Percentiles rank a stretch among this genome's conserved stretches.
phyloP scores from a whole-genome alignment of 192 early-diverging fungal genomes.

The Rhizophagus prolifer region DNA sequence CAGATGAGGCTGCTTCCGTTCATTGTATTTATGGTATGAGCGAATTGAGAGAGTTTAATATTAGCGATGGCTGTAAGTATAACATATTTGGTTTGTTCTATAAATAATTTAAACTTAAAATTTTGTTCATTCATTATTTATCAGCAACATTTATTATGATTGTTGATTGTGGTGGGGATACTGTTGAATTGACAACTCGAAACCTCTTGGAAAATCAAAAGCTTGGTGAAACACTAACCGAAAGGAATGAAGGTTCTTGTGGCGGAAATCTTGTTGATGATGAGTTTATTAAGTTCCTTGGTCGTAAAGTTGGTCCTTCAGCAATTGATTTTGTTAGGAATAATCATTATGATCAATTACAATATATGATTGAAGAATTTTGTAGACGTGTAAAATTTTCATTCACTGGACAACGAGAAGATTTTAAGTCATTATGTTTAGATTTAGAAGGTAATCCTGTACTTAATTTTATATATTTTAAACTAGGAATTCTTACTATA shows the following conservation, averaged over 20 bases:
- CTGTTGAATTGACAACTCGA: constrained; percentile 49
- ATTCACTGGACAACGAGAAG: neutral
- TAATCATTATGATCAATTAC: neutral
- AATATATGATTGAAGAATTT: constrained; percentile 16
- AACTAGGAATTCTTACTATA: no score
- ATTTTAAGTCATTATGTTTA: neutral
- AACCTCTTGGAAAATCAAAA: neutral
- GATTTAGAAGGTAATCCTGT: neutral
- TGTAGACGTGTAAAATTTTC: neutral
- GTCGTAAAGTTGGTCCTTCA: neutral
- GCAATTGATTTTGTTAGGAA: neutral
- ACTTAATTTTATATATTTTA: no score
- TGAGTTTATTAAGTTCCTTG: constrained; percentile 18
- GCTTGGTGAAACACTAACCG: constrained; percentile 4
- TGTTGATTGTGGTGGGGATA: constrained; percentile 56
- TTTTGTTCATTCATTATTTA: neutral
- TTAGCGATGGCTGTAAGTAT: neutral
- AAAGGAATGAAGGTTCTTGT: neutral
- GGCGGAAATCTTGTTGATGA: constrained; percentile 11
- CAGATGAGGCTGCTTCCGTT: neutral
- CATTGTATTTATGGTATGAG: neutral
- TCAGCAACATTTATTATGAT: constrained; percentile 50
- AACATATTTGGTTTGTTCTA: no score
- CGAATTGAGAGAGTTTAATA: neutral
- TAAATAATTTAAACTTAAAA: no score